phyloP scores from a whole-genome alignment of 2,329 filamentous ascomycete genomes.

The Cylindrodendrum hubeiense region DNA sequence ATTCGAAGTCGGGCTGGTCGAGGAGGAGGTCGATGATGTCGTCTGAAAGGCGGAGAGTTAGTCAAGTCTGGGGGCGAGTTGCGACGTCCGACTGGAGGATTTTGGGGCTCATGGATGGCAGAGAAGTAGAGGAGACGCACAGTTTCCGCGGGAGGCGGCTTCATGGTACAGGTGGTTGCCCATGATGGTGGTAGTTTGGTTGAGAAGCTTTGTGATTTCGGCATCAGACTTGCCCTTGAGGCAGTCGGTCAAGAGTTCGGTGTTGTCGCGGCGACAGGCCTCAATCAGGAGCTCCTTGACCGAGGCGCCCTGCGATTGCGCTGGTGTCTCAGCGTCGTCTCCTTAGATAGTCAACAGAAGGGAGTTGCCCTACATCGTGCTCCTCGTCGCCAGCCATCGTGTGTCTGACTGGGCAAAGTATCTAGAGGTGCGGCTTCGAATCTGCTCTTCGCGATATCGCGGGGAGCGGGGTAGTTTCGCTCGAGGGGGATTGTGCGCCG shows the following conservation, averaged over 20 bases:
- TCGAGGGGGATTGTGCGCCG: not conserved
- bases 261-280: slow-evolving; percentile 93
- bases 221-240: slow-evolving; percentile 72
- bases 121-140: slow-evolving; percentile 63
- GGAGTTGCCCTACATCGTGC: slow-evolving; percentile 48
- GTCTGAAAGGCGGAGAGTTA: slow-evolving; percentile 59
- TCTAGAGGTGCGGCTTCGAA: not conserved
- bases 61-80: not conserved
- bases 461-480: slow-evolving; percentile 32
- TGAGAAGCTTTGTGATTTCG: slow-evolving; percentile 82
- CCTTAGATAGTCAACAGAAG: not conserved
- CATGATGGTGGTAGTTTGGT: slow-evolving; percentile 85
- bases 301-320: slow-evolving; percentile 77
- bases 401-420: not conserved
- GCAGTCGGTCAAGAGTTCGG: slow-evolving; percentile 82
- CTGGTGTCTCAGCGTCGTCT: slow-evolving; percentile 4
- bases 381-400: slow-evolving; percentile 49
- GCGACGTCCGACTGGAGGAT: not conserved
- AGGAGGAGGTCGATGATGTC: slow-evolving; percentile 86
- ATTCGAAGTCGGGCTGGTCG: slow-evolving; percentile 87
- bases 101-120: not conserved
- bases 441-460: not conserved
- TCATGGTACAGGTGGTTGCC: slow-evolving; percentile 93
- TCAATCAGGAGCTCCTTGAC: slow-evolving; percentile 89
- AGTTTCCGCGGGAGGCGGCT: slow-evolving; percentile 87